Evolutionary conservation across 352 stramenopile genomes (phyloP).

Genomic region (Globisporangium yorkense): DNA sequence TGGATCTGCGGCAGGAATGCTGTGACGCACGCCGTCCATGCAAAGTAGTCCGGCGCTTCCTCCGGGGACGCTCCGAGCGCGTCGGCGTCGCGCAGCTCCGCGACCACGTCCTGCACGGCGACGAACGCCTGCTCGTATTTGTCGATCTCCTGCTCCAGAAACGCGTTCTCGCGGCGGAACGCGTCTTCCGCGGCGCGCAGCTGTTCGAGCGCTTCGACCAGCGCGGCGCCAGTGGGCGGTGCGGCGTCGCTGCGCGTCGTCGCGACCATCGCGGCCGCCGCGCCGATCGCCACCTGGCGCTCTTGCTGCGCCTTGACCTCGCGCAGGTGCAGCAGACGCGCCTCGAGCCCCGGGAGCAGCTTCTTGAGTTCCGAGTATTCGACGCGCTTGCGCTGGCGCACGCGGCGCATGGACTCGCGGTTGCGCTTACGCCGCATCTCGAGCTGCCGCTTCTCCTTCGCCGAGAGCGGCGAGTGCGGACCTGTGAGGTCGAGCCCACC

Average conservation of each 20-base stretch:
- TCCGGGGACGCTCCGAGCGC: not conserved
- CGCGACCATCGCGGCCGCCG: not conserved
- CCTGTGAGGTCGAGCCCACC: slow-evolving; percentile 2
- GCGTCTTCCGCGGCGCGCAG: slow-evolving; percentile 8
- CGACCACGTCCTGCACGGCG: slow-evolving; percentile 3
- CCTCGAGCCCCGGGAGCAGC: slow-evolving; percentile 6
- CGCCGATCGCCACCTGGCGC: not conserved
- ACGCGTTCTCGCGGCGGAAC: slow-evolving; percentile 11
- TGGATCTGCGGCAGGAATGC: slow-evolving; percentile 12
- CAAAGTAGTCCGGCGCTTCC: slow-evolving; percentile 2
- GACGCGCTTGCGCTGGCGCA: slow-evolving; percentile 17
- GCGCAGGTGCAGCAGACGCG: not conserved
- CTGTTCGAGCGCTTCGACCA: slow-evolving; percentile 4
- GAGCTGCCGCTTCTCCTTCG: slow-evolving; percentile 12
- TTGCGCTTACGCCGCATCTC: slow-evolving; percentile 24
- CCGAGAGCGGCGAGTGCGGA: slow-evolving; percentile 1
- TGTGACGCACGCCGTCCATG: slow-evolving; percentile 11
- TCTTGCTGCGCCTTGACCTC: slow-evolving; percentile 4
- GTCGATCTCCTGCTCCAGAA: slow-evolving; percentile 11
- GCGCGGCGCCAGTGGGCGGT: not conserved
- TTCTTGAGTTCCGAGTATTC: slow-evolving; percentile 10
- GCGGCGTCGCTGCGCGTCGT: no score
- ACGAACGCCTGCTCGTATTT: slow-evolving; percentile 15
- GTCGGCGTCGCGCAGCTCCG: slow-evolving; percentile 4
- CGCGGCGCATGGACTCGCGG: slow-evolving; percentile 25